phyloP scores from a whole-genome alignment of 2,329 filamentous ascomycete species.

The Bisporella sp. region DNA sequence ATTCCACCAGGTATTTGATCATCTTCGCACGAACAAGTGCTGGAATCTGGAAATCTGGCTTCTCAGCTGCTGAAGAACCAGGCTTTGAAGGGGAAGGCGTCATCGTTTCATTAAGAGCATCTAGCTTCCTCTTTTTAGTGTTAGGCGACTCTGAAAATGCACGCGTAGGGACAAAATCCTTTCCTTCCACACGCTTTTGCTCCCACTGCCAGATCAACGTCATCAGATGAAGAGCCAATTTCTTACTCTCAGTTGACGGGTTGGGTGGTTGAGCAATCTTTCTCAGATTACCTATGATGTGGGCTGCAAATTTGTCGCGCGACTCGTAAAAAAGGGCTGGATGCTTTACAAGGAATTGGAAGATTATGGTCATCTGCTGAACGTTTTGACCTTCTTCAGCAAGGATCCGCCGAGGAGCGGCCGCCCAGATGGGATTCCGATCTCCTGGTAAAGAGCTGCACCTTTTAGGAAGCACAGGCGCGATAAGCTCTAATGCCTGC shows the following conservation, averaged over 20 bases:
- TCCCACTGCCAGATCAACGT: constrained; percentile 91
- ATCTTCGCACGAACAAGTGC: constrained; percentile 65
- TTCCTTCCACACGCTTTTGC: constrained; percentile 66
- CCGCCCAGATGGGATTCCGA: constrained; percentile 77
- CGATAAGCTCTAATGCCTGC: constrained; percentile 88
- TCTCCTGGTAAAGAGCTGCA: constrained; percentile 63
- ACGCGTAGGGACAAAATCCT: constrained; percentile 31
- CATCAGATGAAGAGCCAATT: constrained; percentile 84
- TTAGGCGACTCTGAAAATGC: constrained; percentile 63
- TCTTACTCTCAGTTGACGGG: constrained; percentile 85
- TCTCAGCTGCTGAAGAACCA: constrained; percentile 37
- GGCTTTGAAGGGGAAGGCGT: constrained; percentile 45
- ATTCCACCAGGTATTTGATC: constrained; percentile 91
- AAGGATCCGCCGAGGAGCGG: constrained; percentile 82
- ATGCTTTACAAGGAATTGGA: constrained; percentile 91
- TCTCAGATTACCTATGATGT: constrained; percentile 81
- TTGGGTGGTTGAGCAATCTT: constrained; percentile 83
- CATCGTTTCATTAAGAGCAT: constrained; percentile 41
- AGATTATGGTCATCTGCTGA: constrained; percentile 94
- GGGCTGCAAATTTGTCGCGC: constrained; percentile 79
- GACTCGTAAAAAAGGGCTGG: constrained; percentile 92
- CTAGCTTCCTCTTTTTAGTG: constrained; percentile 69
- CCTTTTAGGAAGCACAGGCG: constrained; percentile 85
- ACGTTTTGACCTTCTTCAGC: constrained; percentile 92
- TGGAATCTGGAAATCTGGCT: constrained; percentile 62